Evolutionary conservation across 148 eudicot genomes (phyloP).

Genomic region (Rhododendron vialii): DNA sequence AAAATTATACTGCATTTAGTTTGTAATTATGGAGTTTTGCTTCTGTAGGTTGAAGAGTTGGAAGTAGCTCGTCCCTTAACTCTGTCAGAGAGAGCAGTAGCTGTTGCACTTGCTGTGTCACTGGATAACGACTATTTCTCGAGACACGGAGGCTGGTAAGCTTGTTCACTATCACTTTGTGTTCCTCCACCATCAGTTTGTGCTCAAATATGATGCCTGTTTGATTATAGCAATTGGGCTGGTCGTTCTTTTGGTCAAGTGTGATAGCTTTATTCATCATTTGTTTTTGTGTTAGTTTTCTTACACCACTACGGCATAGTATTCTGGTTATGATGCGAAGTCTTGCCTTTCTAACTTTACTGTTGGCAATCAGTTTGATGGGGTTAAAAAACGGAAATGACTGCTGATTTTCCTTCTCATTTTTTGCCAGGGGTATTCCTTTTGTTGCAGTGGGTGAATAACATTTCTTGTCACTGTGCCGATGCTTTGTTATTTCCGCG

Average conservation of each 20-base stretch:
- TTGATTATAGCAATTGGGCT: not conserved
- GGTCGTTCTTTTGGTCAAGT: not conserved
- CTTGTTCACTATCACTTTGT: not conserved
- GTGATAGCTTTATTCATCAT: not conserved
- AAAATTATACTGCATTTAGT: not conserved
- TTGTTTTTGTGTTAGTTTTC: not conserved
- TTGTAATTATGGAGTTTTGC: slow-evolving; percentile 7
- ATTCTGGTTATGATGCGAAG: not conserved
- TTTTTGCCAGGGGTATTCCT: slow-evolving; percentile 49
- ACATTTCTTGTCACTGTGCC: not conserved
- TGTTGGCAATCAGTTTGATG: not conserved
- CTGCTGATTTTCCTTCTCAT: slow-evolving; percentile 7
- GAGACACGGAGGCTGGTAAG: slow-evolving; percentile 92
- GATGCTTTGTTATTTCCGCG: not conserved
- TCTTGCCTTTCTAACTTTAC: not conserved
- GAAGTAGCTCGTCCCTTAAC: slow-evolving; percentile 76
- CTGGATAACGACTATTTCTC: slow-evolving; percentile 95
- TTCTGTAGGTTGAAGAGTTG: slow-evolving; percentile 65
- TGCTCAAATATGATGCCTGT: not conserved
- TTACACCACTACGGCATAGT: not conserved
- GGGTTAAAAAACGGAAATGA: not conserved
- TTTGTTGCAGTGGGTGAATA: slow-evolving; percentile 33
- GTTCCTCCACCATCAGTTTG: not conserved
- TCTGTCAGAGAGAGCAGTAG: slow-evolving; percentile 86
- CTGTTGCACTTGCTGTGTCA: slow-evolving; percentile 91